Evolutionary conservation across 2,329 filamentous ascomycete genomes (phyloP), one percentile per base, ranked within the genome.

Genomic region (Bipolaris sorokiniana): DNA sequence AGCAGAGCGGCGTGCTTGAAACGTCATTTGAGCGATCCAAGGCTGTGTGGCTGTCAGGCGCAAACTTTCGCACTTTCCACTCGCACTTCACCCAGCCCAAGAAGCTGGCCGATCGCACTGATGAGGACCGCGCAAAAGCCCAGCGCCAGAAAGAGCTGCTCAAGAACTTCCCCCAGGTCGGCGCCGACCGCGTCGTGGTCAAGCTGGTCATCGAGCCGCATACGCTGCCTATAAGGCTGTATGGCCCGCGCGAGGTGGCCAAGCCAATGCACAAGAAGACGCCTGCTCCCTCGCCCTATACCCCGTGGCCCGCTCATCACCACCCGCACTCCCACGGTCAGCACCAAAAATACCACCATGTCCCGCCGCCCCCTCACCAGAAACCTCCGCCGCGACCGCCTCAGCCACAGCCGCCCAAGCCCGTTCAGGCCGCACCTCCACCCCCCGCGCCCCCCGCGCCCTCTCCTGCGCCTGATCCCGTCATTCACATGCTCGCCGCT

Each of bases 401-500:
- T 15, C 65, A 38, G 9, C 52, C 54, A 7, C 54, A 48, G 7
- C 54, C 67, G 1, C 75, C 68, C 36, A 73, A 74, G 49, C 68
- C 69, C 3, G 66, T 63, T 16, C 67, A 64, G 53, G 68, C 60
- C 40, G 64, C 64, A 7, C 63, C 67, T 34, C 55, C 63, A n/a
- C 63, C 69, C 3, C 56, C 66, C 3, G 58, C 61, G 3, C 62
- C 63, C 15, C 59, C 69, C 22, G 72, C 72, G 9, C 76, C 77
- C 26, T 77, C 79, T 22, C 76, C 77, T 22, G 77, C 79, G 22
- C 78, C 83, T n/a, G 91, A 94, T 69, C 90, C 90, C 0, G 91
- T 95, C 41, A 94, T 95, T 54, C 88, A 92, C 48, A 87, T 90
- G 62, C 79, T 95, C 23, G 91, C 91, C 0, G 88, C 91, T 66